A percentile compares a stretch with the other conserved stretches of the same genome.
Evolutionary conservation across 179 eudicot genomes (phyloP).

Genomic region (Heliamphora pulchella): DNA sequence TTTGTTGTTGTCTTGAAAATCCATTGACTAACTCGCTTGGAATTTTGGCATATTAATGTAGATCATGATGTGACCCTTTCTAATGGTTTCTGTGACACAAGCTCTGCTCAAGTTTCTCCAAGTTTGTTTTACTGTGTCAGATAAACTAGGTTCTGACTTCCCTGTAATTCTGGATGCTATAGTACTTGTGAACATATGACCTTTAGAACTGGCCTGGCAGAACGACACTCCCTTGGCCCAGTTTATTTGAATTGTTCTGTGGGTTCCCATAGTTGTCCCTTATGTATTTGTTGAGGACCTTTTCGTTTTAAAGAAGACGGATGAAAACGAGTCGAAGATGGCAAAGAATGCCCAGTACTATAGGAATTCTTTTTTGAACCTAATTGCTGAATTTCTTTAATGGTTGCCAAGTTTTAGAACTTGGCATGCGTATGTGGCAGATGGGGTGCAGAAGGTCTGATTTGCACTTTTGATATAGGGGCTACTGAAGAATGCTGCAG

Average conservation of each 20-base stretch:
- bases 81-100: no score
- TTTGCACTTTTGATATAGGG: conserved; percentile 41
- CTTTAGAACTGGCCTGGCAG: not conserved
- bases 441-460: not conserved
- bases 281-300: not conserved
- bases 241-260: no score
- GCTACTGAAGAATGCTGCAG: conserved; percentile 61
- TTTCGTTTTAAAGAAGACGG: not conserved
- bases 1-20: no score
- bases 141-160: not conserved
- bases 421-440: not conserved
- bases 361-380: not conserved
- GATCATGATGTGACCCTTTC: not conserved
- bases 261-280: not conserved
- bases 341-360: not conserved
- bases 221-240: no score
- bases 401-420: not conserved
- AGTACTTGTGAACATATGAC: not conserved
- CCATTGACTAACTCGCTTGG: no score
- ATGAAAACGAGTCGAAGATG: conserved; percentile 1
- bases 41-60: no score
- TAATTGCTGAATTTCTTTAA: not conserved
- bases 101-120: not conserved
- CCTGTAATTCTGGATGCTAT: not conserved
- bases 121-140: not conserved